These are phyloP conservation scores for Candida golubevii DNA, from an alignment of 805 yeast species.

Conservation along the genomic window DNA sequence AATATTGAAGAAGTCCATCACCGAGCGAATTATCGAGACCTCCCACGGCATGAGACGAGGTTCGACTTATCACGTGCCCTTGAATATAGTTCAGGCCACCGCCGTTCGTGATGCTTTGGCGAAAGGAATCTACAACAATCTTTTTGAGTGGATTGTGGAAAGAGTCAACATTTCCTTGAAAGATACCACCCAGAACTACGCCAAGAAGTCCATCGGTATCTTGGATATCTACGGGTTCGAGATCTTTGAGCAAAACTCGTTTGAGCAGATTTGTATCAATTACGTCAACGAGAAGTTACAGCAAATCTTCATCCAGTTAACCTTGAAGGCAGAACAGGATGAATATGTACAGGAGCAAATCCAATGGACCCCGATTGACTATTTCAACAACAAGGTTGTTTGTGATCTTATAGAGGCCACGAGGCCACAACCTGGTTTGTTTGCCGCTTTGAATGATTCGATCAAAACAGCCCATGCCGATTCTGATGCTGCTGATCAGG, in stretches of 20 bases:
- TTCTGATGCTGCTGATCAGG: conserved; percentile 92
- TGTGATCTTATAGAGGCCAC: conserved; percentile 93
- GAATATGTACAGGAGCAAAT: conserved; percentile 94
- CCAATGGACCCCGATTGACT: conserved; percentile 95
- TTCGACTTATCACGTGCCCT: conserved; percentile 89
- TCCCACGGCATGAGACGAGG: conserved; percentile 87
- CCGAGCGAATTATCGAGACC: conserved; percentile 84
- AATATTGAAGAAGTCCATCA: conserved; percentile 59
- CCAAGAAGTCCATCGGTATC: conserved; percentile 77
- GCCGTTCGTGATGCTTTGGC: conserved; percentile 95
- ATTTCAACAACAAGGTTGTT: conserved; percentile 92
- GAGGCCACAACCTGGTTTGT: conserved; percentile 88
- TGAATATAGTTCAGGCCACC: conserved; percentile 86
- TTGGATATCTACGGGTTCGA: conserved; percentile 96
- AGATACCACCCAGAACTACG: conserved; percentile 34
- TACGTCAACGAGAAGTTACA: conserved; percentile 94
- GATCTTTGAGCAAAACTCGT: conserved; percentile 90
- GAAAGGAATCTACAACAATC: conserved; percentile 85
- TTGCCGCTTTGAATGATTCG: conserved; percentile 95
- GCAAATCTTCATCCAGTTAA: conserved; percentile 93
- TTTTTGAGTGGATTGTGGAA: conserved; percentile 94
- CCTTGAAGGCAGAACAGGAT: conserved; percentile 95
- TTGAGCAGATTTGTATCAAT: conserved; percentile 93
- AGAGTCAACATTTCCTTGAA: conserved; percentile 77
- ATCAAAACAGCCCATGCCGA: conserved; percentile 99